Base-by-base conservation (phyloP, 176 grass and related monocot species). In the Paspalum vaginatum region DNA sequence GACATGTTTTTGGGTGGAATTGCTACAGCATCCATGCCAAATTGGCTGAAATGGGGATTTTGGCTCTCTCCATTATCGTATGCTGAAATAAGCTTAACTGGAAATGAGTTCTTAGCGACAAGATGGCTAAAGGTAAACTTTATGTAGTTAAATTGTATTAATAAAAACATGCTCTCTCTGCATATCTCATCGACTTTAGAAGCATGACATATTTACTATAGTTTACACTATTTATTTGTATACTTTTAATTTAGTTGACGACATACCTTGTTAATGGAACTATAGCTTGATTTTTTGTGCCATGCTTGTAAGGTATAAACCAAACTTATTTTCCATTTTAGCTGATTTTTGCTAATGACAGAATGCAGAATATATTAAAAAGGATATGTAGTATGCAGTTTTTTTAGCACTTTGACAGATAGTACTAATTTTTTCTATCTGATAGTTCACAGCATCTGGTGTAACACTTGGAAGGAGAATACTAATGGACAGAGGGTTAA, bases 41-140 rank as follows among this genome's bases (percentile, higher is more conserved):
- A 63, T 71, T 97, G 94, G 94, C 77, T 94, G 37, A 92, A 90
- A 86, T 97, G 94, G 94, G 91, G 85, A 75, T 97, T 94, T 86
- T 94, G 94, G 94, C 24, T 94, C 60, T 94, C 94, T 63, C 94
- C 91, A 77, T 74, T 94, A 48, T 84, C 94, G 11, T 94, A 94
- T 24, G 78, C 85, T 71, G 94, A 97, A 76, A 90, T 97, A 82
- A 85, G 82, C 65, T 79, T 97, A 71, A 76, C 91, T 65, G 72
- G 88, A 73, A 97, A 97, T 81, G 94, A 97, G 86, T 97, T 97
- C 79, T 76, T 81, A 56, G 83, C 94, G 75, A 63, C 85, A 62
- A 91, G 94, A 94, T 97, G 94, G 91, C 80, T 92, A 60, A 86
- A 94, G 87, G 94, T 97, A 77, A 79, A 46, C 32, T 52, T 56